Base-by-base conservation (phyloP, 148 eudicot genomes). In the Camellia granthamiana region DNA sequence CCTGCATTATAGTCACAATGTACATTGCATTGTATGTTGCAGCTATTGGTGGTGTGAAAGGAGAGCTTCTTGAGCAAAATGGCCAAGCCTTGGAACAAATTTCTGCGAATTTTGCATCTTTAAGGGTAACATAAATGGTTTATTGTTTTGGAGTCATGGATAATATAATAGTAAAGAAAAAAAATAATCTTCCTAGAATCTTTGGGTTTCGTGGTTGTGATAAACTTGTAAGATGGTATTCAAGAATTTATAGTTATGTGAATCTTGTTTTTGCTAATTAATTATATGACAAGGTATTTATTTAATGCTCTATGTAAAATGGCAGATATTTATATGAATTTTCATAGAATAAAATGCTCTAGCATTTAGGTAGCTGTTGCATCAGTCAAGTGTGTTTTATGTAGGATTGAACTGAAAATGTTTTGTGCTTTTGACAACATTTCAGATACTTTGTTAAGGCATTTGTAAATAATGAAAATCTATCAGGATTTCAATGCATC, bases 1-100 rank as follows among this genome's bases (percentile, higher is more conserved):
- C 51, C 52, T 72, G 75, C 75, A 54, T 41, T 5, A 30, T 55
- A 42, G 62, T 60, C 19, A 69, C 16, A 7, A 69, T 69, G 67
- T 11, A 59, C 12, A 15, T 60, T 30, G 51, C 18, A 2, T 70
- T 78, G 67, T 72, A 52, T 19, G 84, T 87, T 94, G 89, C 93
- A 96, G 99, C 86, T 78, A 91, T 96, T 84, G 99, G 99, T 81
- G 98, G 99, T 69, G 74, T 85, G 63, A 74, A 89, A 75, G 99
- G 95, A 74, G 91, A 90, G 81, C 88, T 96, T 83, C 99, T 96
- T 86, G 91, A 96, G 89, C 94, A 94, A 85, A 96, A 84, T 84
- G 90, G 90, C 84, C 91, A 89, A 76, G 88, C 87, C 76, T 88
- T 96, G 77, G 91, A 87, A 64, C 92, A 96, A 86, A 92, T 96